A percentile compares a stretch with the other conserved stretches of the same genome.
These are phyloP conservation scores for Piper betle DNA, from an alignment of 164 flowering plant genomes.

Conservation along the genomic window DNA sequence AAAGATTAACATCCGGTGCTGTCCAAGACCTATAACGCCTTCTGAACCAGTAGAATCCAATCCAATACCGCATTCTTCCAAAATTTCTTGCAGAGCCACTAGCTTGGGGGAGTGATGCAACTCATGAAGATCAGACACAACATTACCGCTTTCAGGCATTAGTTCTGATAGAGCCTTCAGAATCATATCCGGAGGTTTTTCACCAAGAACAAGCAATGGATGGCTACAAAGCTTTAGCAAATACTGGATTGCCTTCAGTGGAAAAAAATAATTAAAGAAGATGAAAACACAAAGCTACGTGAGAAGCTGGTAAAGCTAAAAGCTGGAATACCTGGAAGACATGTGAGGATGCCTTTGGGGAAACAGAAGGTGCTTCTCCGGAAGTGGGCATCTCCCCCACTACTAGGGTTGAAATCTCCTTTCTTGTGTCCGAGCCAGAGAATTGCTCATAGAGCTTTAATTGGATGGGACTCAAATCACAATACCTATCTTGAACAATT, in stretches of 20 bases:
- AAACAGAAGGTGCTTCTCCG: constrained; percentile 24
- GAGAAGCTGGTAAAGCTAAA: not conserved
- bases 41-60: constrained; percentile 65
- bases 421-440: constrained; percentile 69
- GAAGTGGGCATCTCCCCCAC: constrained; percentile 33
- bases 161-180: constrained; percentile 33
- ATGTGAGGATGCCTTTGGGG: constrained; percentile 80
- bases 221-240: constrained; percentile 98
- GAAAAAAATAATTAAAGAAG: not conserved
- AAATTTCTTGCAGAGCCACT: constrained; percentile 90
- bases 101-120: constrained; percentile 88
- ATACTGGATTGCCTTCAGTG: constrained; percentile 76
- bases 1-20: constrained; percentile 91
- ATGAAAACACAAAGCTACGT: not conserved
- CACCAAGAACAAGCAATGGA: constrained; percentile 88
- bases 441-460: constrained; percentile 85
- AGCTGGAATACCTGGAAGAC: constrained; percentile 70
- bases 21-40: constrained; percentile 47
- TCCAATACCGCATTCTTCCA: constrained; percentile 99
- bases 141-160: constrained; percentile 38
- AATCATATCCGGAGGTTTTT: constrained; percentile 46
- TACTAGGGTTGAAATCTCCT: constrained; percentile 69
- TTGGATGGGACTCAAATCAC: constrained; percentile 89
- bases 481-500: constrained; percentile 95
- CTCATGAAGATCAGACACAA: constrained; percentile 66